A percentile compares a stretch with the other conserved stretches of the same genome.
These are phyloP conservation scores for Rhizopus arrhizus DNA, from an alignment of 371 early-diverging fungal genomes.

Conservation along the genomic window DNA sequence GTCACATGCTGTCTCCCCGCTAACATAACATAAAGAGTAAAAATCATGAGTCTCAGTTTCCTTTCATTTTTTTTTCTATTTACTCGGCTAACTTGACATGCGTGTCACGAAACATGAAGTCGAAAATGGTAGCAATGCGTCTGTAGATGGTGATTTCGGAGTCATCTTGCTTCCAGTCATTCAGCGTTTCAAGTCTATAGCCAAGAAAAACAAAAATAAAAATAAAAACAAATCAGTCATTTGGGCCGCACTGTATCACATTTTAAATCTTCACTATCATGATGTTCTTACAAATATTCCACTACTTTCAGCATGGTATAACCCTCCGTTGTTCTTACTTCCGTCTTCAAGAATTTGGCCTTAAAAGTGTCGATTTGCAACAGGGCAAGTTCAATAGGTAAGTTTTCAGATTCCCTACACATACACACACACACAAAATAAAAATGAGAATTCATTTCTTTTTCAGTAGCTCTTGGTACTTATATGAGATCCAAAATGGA, in stretches of 20 bases:
- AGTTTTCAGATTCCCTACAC: constrained; percentile 12
- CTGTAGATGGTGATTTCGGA: constrained; percentile 8
- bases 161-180: constrained; percentile 18
- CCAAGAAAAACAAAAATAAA: too few species aligned
- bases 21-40: background rate
- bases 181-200: constrained; percentile 14
- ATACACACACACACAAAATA: constrained; percentile 2
- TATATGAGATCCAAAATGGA: constrained; percentile 16
- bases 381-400: constrained; percentile 13
- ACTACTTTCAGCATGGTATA: constrained; percentile 14
- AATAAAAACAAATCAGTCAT: background rate
- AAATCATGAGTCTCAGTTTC: constrained; percentile 3
- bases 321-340: constrained; percentile 7
- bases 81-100: constrained; percentile 12
- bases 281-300: constrained; percentile 11
- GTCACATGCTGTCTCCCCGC: constrained; percentile 11
- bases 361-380: constrained; percentile 12
- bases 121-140: constrained; percentile 13
- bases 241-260: constrained; percentile 1
- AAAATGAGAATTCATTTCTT: constrained; percentile 8
- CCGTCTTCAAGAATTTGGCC: constrained; percentile 15
- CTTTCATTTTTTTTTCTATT: constrained; percentile 7
- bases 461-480: constrained; percentile 6
- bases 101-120: constrained; percentile 15
- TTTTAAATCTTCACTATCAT: constrained; percentile 7